Evolutionary conservation across 106 monocot species (phyloP), one percentile per base, ranked within the genome.

Genomic region (Apostasia shenzhenica): DNA sequence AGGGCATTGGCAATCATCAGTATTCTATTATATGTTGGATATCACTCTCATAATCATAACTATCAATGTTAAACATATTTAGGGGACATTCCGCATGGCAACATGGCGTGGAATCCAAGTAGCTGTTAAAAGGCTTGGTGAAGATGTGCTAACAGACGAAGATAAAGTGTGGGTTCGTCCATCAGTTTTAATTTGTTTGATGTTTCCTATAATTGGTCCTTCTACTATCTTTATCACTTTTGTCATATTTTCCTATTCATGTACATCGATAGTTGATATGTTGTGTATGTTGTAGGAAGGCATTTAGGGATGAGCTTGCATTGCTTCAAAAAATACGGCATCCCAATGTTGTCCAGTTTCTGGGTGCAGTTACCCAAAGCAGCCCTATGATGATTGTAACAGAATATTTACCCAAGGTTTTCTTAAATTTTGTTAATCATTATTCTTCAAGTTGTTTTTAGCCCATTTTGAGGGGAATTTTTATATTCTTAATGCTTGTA

Each of bases 331-430:
- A 81, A 55, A 68, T 99, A 60, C 75, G 97, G 13, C 97, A 99
- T 81, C 97, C 97, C 48, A 99, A 99, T 85, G 97, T 99, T 14
- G 97, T 99, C 51, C 97, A 99, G 45, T 99, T 99, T 83, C 81
- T 99, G 54, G 97, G 97, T 67, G 97, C 97, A 57, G 97, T 99
- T 14, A 99, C 97, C 13, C 92, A 99, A 70, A 92, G 92, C 71
- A 99, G 80, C 47, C 97, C 97, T 43, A 92, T 99, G 97, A 92
- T 92, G 97, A 99, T 99, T 72, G 79, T 99, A 2, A 99, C 92
- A 54, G 97, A 99, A 85, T 99, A 81, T 83, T 72, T 99, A 72
- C 83, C 85, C 45, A 86, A 90, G 97, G 97, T 99, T 37, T 8
- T 49, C 5, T 65, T 45, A 48, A 26, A 2, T 43, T 8, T 48